Evolutionary conservation across 2,329 filamentous ascomycete genomes (phyloP).

Genomic region (Trichoderma breve): DNA sequence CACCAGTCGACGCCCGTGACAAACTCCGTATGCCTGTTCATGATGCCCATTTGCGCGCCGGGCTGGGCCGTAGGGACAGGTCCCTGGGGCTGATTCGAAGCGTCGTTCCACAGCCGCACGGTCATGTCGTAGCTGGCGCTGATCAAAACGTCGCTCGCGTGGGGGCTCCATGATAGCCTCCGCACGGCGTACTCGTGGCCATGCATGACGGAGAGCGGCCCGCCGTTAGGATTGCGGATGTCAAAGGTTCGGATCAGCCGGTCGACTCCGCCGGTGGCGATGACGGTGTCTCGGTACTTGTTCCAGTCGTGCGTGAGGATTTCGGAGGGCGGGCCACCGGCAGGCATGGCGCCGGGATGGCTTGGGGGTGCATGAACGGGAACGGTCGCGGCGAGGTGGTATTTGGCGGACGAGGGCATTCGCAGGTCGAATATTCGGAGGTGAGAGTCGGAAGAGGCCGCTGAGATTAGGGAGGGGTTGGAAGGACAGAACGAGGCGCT

Average conservation of each 20-base stretch:
- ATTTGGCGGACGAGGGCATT: constrained; percentile 78
- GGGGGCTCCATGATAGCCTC: constrained; percentile 86
- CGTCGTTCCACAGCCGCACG: constrained; percentile 89
- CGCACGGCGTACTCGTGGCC: constrained; percentile 92
- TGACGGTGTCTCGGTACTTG: constrained; percentile 82
- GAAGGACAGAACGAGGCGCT: constrained; percentile 87
- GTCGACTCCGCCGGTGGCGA: constrained; percentile 90
- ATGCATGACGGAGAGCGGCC: constrained; percentile 69
- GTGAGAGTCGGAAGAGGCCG: constrained; percentile 85
- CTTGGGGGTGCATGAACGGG: constrained; percentile 73
- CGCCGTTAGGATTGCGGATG: constrained; percentile 70
- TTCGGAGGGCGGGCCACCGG: constrained; percentile 66
- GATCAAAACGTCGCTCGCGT: constrained; percentile 82
- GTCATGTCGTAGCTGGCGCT: constrained; percentile 98
- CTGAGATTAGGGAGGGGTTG: constrained; percentile 79
- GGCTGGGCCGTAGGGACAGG: constrained; percentile 42
- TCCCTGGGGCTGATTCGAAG: constrained; percentile 42
- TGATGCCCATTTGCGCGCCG: constrained; percentile 75
- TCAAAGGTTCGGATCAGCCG: constrained; percentile 86
- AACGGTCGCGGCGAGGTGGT: constrained; percentile 80
- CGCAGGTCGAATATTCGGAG: constrained; percentile 89
- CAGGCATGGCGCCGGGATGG: constrained; percentile 37
- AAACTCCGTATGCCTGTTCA: constrained; percentile 94
- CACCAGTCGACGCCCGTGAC: constrained; percentile 98
- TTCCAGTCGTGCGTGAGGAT: constrained; percentile 98